phyloP scores from a whole-genome alignment of 1,284 basidiomycete genomes.

The Termitomyces sp. region DNA sequence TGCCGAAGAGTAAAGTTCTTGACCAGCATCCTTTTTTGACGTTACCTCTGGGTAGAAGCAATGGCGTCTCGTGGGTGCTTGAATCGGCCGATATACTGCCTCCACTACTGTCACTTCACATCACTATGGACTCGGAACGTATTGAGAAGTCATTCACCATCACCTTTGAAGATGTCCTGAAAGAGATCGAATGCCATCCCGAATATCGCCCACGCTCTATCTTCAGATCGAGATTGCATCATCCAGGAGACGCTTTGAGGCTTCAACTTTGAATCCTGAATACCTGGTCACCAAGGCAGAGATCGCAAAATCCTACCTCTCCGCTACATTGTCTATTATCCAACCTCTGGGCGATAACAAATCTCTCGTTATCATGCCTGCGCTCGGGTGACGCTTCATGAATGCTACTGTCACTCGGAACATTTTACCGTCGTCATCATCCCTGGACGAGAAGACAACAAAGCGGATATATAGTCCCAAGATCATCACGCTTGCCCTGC shows the following conservation, averaged over 20 bases:
- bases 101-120: not conserved
- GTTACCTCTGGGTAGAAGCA: not conserved
- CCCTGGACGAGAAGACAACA: not conserved
- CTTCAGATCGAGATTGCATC: slow-evolving; percentile 8
- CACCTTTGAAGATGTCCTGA: slow-evolving; percentile 15
- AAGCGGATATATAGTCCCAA: slow-evolving; percentile 5
- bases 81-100: not conserved
- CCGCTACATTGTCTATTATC: slow-evolving; percentile 17
- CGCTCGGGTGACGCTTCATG: slow-evolving; percentile 16
- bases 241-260: not conserved
- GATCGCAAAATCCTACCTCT: slow-evolving; percentile 19
- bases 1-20: not conserved
- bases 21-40: not conserved
- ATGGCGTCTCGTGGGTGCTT: not conserved
- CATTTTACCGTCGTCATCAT: slow-evolving; percentile 5
- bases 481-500: slow-evolving; percentile 16
- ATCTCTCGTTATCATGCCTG: slow-evolving; percentile 20
- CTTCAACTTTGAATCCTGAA: slow-evolving; percentile 2
- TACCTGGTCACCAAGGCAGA: slow-evolving; percentile 18
- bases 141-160: slow-evolving; percentile 11
- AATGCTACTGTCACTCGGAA: slow-evolving; percentile 18
- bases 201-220: slow-evolving; percentile 11
- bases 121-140: slow-evolving; percentile 4
- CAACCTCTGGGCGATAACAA: slow-evolving; percentile 17
- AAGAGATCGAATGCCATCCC: slow-evolving; percentile 3